Evolutionary conservation across 306 rosid species (phyloP).

Genomic region (Spatholobus suberectus): DNA sequence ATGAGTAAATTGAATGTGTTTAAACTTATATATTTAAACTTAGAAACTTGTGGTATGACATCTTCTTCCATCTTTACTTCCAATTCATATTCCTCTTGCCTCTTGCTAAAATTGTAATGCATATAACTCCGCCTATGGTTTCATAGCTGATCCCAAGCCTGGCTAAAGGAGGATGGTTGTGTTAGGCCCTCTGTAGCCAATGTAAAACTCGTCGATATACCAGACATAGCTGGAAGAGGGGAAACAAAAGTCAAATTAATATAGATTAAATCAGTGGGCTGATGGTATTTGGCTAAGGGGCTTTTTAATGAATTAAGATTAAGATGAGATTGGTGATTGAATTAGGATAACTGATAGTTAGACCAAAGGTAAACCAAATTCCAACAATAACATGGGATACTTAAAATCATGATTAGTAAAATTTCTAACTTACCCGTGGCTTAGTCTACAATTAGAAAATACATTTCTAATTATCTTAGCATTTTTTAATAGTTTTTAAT

Average conservation of each 20-base stretch:
- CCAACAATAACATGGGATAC: not conserved
- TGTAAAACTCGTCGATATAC: not conserved
- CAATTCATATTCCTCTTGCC: not conserved
- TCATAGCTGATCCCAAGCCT: not conserved
- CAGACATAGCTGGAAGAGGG: not conserved
- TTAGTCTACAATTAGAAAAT: not conserved
- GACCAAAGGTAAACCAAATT: not conserved
- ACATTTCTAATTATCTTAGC: not conserved
- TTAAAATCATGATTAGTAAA: not conserved
- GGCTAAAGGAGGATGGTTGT: not conserved
- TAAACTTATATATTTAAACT: no score
- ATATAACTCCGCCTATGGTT: not conserved
- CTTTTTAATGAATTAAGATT: not conserved
- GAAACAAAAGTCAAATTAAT: not conserved
- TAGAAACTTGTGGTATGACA: no score
- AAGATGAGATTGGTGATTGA: not conserved
- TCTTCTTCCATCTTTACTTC: not conserved
- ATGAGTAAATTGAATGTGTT: no score
- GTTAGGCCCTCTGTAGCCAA: not conserved
- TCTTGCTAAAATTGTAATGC: not conserved
- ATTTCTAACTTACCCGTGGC: not conserved
- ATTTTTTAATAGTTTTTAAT: not conserved
- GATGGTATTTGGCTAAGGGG: not conserved
- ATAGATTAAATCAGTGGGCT: not conserved
- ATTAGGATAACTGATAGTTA: not conserved